These are phyloP conservation scores for Pleurozium schreberi DNA, from an alignment of 225 moss, liverwort and hornwort species.

Conservation along the genomic window DNA sequence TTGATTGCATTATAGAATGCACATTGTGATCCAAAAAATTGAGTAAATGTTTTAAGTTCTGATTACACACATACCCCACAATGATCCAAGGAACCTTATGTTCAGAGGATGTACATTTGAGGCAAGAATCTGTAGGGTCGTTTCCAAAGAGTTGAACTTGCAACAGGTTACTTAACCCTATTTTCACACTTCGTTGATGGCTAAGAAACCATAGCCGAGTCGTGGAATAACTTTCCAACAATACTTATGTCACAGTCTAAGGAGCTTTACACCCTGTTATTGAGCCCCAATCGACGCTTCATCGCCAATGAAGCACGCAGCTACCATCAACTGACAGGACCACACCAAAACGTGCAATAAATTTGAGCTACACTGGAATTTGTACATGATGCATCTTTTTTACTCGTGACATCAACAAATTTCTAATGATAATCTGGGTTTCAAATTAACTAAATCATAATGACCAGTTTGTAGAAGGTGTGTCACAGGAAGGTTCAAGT, in stretches of 20 bases:
- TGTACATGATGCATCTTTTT: background rate
- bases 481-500: too few species aligned
- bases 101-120: background rate
- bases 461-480: too few species aligned
- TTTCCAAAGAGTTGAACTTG: too few species aligned
- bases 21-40: too few species aligned
- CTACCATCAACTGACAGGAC: background rate
- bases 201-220: background rate
- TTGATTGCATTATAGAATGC: background rate
- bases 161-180: background rate
- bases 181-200: background rate
- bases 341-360: background rate
- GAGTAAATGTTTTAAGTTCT: background rate
- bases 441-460: too few species aligned
- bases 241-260: background rate
- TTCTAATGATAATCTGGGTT: background rate
- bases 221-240: background rate
- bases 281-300: background rate
- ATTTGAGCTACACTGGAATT: background rate
- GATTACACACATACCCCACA: background rate
- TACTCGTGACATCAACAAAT: background rate
- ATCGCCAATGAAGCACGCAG: background rate
- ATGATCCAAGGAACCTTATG: background rate
- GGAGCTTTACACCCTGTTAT: background rate
- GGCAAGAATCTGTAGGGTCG: too few species aligned